Evolutionary conservation across 768 basidiomycete species (phyloP), one percentile per base, ranked within the genome.

Genomic region (Guyanaporus albipodus): DNA sequence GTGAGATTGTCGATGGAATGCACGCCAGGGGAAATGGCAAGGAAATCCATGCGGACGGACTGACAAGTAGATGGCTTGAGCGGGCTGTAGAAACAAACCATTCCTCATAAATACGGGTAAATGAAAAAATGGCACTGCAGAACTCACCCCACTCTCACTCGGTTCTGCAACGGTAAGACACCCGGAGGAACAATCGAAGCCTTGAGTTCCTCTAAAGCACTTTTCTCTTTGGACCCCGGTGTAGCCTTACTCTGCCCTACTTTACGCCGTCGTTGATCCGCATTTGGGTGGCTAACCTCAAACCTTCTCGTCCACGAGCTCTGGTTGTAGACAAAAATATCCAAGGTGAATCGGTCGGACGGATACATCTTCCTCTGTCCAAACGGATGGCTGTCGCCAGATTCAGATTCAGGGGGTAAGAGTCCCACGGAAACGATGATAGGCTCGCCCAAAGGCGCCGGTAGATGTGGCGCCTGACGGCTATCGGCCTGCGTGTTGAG

Each of bases 281-380:
- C 69, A 55, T 82, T 76, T 2, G 84, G 83, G 63, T 77, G 84
- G 24, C 77, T 82, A 29, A 91, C 74, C 65, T 90, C 88, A 53
- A 91, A 87, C 53, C 87, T 64, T 48, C 89, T 74, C 41, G 81
- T 82, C 81, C 85, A 82, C 35, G 77, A 70, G 36, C 80, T 83
- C 66, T 83, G 84, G 57, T 92, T 93, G 57, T 85, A 91, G 44
- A 92, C 87, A 56, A 93, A 92, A 3, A 92, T 83, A 50, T 93
- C 90, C 56, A 93, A 65, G 41, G 82, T 83, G 61, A 93, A 93
- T 40, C 76, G 70, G 55, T 88, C 82, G 22, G 85, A 70, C 15
- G 87, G 86, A 52, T 80, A 84, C 58, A 92, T 81, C 67, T 72
- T 79, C 50, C 67, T 74, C 38, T 60, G 62, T 40, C 55, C 57